These are phyloP conservation scores for Calocybe cyanea DNA, from an alignment of 768 basidiomycete species.

Conservation along the genomic window DNA sequence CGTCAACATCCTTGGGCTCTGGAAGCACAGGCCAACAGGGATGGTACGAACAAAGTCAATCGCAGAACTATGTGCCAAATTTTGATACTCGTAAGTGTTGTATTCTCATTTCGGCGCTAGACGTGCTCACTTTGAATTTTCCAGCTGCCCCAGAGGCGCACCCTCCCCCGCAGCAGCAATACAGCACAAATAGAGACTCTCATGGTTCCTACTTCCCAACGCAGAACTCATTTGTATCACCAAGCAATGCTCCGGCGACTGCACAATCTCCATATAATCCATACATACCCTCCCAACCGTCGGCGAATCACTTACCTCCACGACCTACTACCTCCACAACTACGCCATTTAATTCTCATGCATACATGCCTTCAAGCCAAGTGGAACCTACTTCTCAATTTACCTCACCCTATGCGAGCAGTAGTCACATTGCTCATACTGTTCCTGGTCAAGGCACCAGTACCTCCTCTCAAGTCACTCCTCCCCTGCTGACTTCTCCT, in stretches of 20 bases:
- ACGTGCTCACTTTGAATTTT: not conserved
- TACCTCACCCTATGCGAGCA: slow-evolving; percentile 13
- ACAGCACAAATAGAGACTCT: slow-evolving; percentile 6
- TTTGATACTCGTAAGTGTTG: slow-evolving; percentile 7
- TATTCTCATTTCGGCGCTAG: not conserved
- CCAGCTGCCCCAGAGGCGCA: slow-evolving; percentile 11
- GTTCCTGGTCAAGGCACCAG: slow-evolving; percentile 3
- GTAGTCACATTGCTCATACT: slow-evolving; percentile 9
- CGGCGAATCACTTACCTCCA: slow-evolving; percentile 5
- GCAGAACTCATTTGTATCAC: slow-evolving; percentile 17
- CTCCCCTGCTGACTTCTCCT: slow-evolving; percentile 12
- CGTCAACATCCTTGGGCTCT: slow-evolving; percentile 5
- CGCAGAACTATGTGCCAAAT: slow-evolving; percentile 19
- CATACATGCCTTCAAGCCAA: not conserved
- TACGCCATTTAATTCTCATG: slow-evolving; percentile 3
- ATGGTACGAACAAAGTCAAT: slow-evolving; percentile 25
- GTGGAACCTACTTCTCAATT: slow-evolving; percentile 13
- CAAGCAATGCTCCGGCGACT: slow-evolving; percentile 17
- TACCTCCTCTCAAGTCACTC: slow-evolving; percentile 2
- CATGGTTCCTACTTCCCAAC: slow-evolving; percentile 36
- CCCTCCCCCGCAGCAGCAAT: slow-evolving; percentile 6
- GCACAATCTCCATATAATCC: slow-evolving; percentile 21
- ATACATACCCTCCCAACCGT: slow-evolving; percentile 20
- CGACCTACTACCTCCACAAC: slow-evolving; percentile 5
- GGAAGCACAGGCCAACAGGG: slow-evolving; percentile 21